Percentiles rank a stretch among this genome's conserved stretches.
phyloP scores from a whole-genome alignment of 1,284 basidiomycete species.

The Violaceomyces palustris region DNA sequence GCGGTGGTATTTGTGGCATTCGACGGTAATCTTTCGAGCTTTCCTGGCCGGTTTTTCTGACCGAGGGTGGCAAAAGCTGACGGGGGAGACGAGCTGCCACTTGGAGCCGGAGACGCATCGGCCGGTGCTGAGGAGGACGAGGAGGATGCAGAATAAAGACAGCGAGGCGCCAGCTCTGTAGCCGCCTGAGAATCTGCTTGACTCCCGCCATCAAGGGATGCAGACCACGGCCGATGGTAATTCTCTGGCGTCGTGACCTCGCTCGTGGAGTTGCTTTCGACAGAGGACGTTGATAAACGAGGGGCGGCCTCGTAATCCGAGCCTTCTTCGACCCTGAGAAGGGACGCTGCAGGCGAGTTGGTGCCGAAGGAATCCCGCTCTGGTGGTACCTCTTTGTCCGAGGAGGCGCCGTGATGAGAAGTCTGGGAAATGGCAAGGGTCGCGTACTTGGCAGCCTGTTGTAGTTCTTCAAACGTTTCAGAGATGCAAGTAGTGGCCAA shows the following conservation, averaged over 20 bases:
- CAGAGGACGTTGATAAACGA: slow-evolving; percentile 33
- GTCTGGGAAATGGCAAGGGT: background rate
- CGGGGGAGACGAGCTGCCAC: too few relatives aligned
- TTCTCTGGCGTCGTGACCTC: slow-evolving; percentile 32
- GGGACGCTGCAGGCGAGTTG: background rate
- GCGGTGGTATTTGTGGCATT: slow-evolving; percentile 16
- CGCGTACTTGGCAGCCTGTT: slow-evolving; percentile 5
- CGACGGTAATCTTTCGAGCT: slow-evolving; percentile 18
- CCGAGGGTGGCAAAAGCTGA: too few relatives aligned
- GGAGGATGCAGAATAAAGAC: background rate
- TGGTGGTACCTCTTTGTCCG: background rate
- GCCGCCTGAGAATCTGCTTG: background rate
- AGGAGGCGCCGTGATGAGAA: background rate
- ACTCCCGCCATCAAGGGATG: background rate
- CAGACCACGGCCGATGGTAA: slow-evolving; percentile 10
- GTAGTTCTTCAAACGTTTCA: slow-evolving; percentile 1
- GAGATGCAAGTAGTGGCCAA: too few relatives aligned
- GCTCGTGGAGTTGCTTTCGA: slow-evolving; percentile 21
- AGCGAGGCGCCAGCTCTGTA: slow-evolving; percentile 4
- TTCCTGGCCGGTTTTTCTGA: slow-evolving; percentile 26
- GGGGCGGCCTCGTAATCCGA: slow-evolving; percentile 10
- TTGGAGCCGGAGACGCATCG: background rate
- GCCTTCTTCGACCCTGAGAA: slow-evolving; percentile 1
- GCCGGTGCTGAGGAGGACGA: background rate
- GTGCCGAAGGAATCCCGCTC: background rate